phyloP scores from a whole-genome alignment of 1,284 basidiomycete genomes.

The Rhodotorula sp. region DNA sequence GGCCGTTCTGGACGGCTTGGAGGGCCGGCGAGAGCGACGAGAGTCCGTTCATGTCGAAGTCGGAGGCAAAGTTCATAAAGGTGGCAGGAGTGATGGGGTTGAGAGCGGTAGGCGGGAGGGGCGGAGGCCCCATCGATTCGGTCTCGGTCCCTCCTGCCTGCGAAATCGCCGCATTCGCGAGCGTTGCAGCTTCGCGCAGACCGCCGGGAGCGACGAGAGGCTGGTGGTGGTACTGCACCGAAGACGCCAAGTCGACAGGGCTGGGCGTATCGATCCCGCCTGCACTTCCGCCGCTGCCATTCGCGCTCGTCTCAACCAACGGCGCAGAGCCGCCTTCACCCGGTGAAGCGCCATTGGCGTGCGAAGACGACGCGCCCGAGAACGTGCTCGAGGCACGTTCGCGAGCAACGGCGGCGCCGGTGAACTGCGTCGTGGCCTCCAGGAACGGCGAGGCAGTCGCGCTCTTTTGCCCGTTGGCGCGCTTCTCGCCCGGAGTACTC shows the following conservation, averaged over 20 bases:
- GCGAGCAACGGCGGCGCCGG: neutral
- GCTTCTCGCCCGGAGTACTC: conserved; percentile 4
- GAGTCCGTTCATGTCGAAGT: conserved; percentile 26
- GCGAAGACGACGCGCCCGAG: neutral
- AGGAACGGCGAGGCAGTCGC: conserved; percentile 31
- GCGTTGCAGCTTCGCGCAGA: neutral
- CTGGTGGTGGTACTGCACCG: neutral
- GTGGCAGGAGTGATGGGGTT: conserved; percentile 42
- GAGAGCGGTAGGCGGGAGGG: conserved; percentile 11
- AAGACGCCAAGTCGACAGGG: conserved; percentile 31
- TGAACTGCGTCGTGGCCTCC: neutral
- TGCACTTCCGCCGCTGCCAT: neutral
- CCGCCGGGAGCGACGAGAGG: neutral
- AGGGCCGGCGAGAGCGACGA: conserved; percentile 29
- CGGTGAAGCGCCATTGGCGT: neutral
- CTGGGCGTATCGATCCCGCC: conserved; percentile 34
- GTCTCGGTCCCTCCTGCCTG: conserved; percentile 7
- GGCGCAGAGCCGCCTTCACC: neutral
- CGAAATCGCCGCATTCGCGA: neutral
- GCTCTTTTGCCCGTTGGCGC: conserved; percentile 13
- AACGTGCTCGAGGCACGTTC: conserved; percentile 2
- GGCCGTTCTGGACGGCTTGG: neutral
- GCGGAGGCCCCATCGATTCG: conserved; percentile 39
- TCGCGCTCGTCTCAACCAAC: neutral
- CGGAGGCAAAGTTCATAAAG: conserved; percentile 42